phyloP scores from a whole-genome alignment of 1,284 basidiomycete genomes.

The Fomitiporia mediterranea region DNA sequence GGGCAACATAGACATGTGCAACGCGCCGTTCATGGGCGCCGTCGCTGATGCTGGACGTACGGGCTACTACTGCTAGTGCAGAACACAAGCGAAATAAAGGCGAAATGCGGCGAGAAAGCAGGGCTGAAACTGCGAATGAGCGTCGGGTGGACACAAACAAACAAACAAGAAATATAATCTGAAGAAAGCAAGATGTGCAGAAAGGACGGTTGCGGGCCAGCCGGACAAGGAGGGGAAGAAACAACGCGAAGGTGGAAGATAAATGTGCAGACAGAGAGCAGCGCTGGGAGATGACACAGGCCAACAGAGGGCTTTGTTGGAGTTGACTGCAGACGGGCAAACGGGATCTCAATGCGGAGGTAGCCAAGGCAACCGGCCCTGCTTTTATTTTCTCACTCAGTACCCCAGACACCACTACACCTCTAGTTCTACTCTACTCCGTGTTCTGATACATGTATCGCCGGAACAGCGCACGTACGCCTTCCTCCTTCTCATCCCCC shows the following conservation, averaged over 20 bases:
- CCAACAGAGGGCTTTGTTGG: not conserved
- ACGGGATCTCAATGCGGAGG: conserved; percentile 22
- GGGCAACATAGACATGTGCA: conserved; percentile 58
- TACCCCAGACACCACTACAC: conserved; percentile 2
- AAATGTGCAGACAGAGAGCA: conserved; percentile 4
- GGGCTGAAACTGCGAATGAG: conserved; percentile 24
- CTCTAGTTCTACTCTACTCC: conserved; percentile 30
- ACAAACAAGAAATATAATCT: conserved; percentile 9
- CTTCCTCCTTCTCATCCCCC: conserved; percentile 48
- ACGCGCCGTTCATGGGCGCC: conserved; percentile 57
- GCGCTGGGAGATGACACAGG: not conserved
- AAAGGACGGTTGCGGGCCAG: conserved; percentile 18
- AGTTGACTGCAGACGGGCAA: not conserved
- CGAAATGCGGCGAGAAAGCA: conserved; percentile 19
- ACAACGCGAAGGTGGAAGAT: not conserved
- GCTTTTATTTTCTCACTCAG: conserved; percentile 3
- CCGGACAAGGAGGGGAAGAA: conserved; percentile 15
- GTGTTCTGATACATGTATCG: conserved; percentile 65
- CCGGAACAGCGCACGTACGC: conserved; percentile 62
- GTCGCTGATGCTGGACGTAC: conserved; percentile 32
- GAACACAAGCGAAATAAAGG: conserved; percentile 24
- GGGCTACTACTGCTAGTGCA: conserved; percentile 5
- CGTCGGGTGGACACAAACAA: conserved; percentile 28
- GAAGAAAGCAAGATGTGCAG: conserved; percentile 17
- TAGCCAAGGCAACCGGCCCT: conserved; percentile 63